Percentiles rank a stretch among this genome's conserved stretches.
phyloP scores from a whole-genome alignment of 2,329 filamentous ascomycete genomes.

The Biscogniauxia marginata region DNA sequence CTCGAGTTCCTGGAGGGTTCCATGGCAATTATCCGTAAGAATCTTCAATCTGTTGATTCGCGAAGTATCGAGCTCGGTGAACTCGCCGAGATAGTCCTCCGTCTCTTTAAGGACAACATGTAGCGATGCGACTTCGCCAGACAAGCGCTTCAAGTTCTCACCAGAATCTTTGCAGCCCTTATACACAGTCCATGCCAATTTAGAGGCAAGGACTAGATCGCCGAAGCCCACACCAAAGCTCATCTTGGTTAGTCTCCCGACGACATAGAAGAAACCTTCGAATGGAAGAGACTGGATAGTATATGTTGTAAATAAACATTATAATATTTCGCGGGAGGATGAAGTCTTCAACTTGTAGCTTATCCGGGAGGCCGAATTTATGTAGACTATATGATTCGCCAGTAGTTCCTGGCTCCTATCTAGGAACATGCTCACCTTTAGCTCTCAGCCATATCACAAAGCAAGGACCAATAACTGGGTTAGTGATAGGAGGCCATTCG shows the following conservation, averaged over 20 bases:
- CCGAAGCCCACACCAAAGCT: constrained; percentile 20
- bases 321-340: not conserved
- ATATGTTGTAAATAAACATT: constrained; percentile 5
- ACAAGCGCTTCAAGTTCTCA: constrained; percentile 26
- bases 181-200: constrained; percentile 27
- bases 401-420: not conserved
- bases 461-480: not conserved
- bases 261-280: not conserved
- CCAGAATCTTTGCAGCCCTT: constrained; percentile 28
- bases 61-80: constrained; percentile 17
- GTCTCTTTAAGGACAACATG: constrained; percentile 29
- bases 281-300: not conserved
- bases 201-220: constrained; percentile 19
- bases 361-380: not conserved
- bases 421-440: not conserved
- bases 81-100: constrained; percentile 24
- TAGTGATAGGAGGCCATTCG: not conserved
- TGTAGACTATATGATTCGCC: not conserved
- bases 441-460: not conserved
- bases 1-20: constrained; percentile 24
- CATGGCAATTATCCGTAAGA: constrained; percentile 18
- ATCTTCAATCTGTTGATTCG: constrained; percentile 19
- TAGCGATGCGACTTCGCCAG: constrained; percentile 26
- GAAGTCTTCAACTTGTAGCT: not conserved
- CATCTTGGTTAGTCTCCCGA: constrained; percentile 5